Evolutionary conservation across 108 stramenopile species (phyloP).

Genomic region (Conticribra guillardii): DNA sequence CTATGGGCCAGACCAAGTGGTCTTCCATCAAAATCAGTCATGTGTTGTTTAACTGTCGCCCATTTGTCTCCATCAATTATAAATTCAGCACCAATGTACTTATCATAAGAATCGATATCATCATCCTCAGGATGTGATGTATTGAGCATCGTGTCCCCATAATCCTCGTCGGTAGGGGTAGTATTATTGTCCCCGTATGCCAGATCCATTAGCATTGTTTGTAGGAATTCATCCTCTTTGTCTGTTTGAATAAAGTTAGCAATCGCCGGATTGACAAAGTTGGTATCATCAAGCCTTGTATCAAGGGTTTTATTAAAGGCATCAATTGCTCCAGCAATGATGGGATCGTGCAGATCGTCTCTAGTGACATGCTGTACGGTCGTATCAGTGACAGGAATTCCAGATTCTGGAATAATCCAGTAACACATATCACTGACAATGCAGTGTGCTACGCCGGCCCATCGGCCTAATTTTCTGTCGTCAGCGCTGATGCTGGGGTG

Average conservation of each 20-base stretch:
- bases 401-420: slow-evolving; percentile 31
- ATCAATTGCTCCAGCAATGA: not conserved
- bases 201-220: not conserved
- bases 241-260: not conserved
- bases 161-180: not conserved
- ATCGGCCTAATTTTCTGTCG: slow-evolving; percentile 31
- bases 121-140: no score
- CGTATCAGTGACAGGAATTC: slow-evolving; percentile 23
- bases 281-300: not conserved
- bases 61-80: not conserved
- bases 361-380: slow-evolving; percentile 39
- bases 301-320: slow-evolving; percentile 3
- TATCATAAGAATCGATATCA: no score
- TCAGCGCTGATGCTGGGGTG: slow-evolving; percentile 3
- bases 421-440: slow-evolving; percentile 48
- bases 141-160: not conserved
- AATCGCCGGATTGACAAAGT: not conserved
- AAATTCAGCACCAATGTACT: not conserved
- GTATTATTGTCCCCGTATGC: slow-evolving; percentile 5
- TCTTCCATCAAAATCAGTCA: not conserved
- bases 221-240: not conserved
- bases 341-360: slow-evolving; percentile 16
- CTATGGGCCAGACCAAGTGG: slow-evolving; percentile 6
- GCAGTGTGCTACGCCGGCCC: slow-evolving; percentile 45
- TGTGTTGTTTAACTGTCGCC: not conserved